A percentile compares a stretch with the other conserved stretches of the same genome.
These are phyloP conservation scores for Didymella segeticola DNA, from an alignment of 2,329 filamentous ascomycete genomes.

Conservation along the genomic window DNA sequence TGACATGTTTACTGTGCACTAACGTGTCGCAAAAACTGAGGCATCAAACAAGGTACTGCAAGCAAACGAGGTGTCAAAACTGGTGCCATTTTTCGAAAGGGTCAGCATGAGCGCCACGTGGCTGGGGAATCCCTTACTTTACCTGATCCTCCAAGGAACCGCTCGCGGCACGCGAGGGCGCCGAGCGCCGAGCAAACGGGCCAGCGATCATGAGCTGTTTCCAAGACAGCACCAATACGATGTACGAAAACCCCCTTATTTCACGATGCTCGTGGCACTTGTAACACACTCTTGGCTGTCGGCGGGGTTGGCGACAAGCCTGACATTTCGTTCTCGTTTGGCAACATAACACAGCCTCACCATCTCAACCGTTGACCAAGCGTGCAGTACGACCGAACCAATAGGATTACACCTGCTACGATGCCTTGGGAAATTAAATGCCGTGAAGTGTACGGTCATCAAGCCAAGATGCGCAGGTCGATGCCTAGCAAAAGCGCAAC, in stretches of 20 bases:
- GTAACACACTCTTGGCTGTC: constrained; percentile 2
- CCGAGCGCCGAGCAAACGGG: constrained; percentile 20
- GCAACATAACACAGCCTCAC: constrained; percentile 24
- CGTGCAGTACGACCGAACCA: constrained; percentile 5
- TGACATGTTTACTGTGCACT: not conserved
- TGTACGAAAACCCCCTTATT: constrained; percentile 5
- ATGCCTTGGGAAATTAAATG: not conserved
- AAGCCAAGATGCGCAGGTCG: not conserved
- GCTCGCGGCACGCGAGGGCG: constrained; percentile 14
- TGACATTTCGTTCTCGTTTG: constrained; percentile 11
- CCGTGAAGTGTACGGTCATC: not conserved
- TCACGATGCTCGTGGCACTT: constrained; percentile 6
- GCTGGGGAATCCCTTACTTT: constrained; percentile 7
- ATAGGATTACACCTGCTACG: constrained; percentile 2
- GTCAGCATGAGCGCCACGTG: constrained; percentile 10
- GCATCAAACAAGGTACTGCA: constrained; percentile 1
- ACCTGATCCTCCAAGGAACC: not conserved
- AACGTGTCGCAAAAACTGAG: not conserved
- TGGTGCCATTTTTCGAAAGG: not conserved
- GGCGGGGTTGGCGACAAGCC: constrained; percentile 13
- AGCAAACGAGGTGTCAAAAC: not conserved
- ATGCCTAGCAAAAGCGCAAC: not conserved
- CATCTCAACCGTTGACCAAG: constrained; percentile 8
- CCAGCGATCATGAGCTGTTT: constrained; percentile 3
- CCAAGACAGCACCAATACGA: constrained; percentile 12